Percentiles rank a stretch among this genome's conserved stretches.
phyloP scores from a whole-genome alignment of 106 monocot genomes.

The Dendrobium chrysotoxum region DNA sequence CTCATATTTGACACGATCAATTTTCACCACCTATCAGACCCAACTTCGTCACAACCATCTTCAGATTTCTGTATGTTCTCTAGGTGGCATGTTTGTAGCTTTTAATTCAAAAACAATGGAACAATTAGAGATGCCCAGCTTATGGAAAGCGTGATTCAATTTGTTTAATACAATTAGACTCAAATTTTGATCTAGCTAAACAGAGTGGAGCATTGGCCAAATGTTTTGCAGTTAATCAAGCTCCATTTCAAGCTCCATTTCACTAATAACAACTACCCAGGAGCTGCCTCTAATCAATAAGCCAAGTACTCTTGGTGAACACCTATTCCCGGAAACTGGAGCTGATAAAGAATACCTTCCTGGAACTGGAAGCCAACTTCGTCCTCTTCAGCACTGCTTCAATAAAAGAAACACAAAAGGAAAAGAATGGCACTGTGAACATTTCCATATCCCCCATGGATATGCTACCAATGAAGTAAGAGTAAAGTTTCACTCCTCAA shows the following conservation, averaged over 20 bases:
- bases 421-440: background rate
- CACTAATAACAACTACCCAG: background rate
- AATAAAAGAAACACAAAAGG: background rate
- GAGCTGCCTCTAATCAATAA: background rate
- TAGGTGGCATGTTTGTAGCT: too few relatives aligned
- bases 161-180: too few relatives aligned
- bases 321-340: background rate
- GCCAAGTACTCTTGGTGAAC: background rate
- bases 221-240: background rate
- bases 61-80: too few relatives aligned
- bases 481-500: background rate
- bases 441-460: background rate
- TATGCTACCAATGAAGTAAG: constrained; percentile 1
- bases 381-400: background rate
- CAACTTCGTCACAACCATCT: too few relatives aligned
- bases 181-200: too few relatives aligned
- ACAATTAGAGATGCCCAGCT: too few relatives aligned
- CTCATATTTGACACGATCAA: too few relatives aligned
- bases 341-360: background rate
- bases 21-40: too few relatives aligned
- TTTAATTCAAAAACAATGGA: too few relatives aligned
- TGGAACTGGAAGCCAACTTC: background rate
- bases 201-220: too few relatives aligned
- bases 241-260: background rate
- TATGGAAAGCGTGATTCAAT: too few relatives aligned